A percentile compares a stretch with the other conserved stretches of the same genome.
phyloP scores from a whole-genome alignment of 495 filamentous ascomycete genomes.

The Aspergillus ellipticus region DNA sequence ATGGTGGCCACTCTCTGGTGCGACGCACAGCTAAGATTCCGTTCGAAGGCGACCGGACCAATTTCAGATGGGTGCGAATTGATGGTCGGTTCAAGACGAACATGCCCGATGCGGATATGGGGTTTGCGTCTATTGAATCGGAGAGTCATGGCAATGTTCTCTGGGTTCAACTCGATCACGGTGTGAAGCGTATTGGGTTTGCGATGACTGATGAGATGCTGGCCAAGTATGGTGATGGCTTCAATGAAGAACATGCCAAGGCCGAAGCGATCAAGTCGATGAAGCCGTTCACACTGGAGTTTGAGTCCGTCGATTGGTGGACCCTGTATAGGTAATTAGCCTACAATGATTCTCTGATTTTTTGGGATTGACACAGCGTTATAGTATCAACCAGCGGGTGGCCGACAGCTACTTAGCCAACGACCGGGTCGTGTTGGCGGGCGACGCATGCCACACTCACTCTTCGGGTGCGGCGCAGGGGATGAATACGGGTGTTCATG shows the following conservation, averaged over 20 bases:
- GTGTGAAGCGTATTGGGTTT: constrained; percentile 46
- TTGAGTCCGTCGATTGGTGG: constrained; percentile 7
- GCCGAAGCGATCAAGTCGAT: constrained; percentile 2
- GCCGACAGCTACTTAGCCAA: constrained; percentile 9
- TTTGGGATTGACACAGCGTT: too few species aligned
- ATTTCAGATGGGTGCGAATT: constrained; percentile 43
- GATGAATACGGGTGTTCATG: constrained; percentile 57
- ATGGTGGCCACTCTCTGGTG: constrained; percentile 9
- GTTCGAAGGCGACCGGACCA: constrained; percentile 39
- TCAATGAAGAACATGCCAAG: constrained; percentile 3
- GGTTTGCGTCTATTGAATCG: constrained; percentile 32
- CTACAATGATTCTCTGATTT: too few species aligned
- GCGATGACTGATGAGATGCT: constrained; percentile 36
- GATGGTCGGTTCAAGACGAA: constrained; percentile 44
- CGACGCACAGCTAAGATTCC: constrained; percentile 32
- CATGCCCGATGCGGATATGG: constrained; percentile 33
- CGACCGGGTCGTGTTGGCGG: constrained; percentile 46
- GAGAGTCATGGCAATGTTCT: constrained; percentile 23
- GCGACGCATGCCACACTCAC: constrained; percentile 56
- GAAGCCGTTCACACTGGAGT: constrained; percentile 3
- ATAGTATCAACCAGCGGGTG: constrained; percentile 5
- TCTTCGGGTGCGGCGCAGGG: constrained; percentile 53
- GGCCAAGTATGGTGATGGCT: neutral
- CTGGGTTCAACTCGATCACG: constrained; percentile 42
- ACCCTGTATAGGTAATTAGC: constrained; percentile 7